Conservation (phyloP, 495 filamentous ascomycete species). For the Jackrogersella minutella region DNA sequence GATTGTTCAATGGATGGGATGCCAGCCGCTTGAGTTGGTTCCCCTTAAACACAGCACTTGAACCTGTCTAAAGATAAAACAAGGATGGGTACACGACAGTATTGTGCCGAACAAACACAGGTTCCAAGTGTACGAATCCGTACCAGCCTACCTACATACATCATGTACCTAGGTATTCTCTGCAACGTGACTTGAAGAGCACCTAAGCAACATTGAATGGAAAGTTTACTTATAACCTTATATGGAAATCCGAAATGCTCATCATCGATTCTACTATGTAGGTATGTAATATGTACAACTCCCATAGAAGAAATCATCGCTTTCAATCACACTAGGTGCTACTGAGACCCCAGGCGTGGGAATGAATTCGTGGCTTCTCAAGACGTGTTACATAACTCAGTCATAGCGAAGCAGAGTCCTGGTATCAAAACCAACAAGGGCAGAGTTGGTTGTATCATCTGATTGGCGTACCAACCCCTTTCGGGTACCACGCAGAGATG, state of each 20-base stretch:
- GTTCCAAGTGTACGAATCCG: no score
- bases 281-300: no score
- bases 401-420: conserved; percentile 16
- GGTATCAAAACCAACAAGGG: conserved; percentile 43
- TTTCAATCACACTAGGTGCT: no score
- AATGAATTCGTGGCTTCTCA: conserved; percentile 24
- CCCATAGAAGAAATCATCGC: no score
- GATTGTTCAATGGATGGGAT: no score
- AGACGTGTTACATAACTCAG: conserved; percentile 6
- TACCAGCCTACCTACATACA: no score
- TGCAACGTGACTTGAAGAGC: neutral
- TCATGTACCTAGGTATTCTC: no score
- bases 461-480: conserved; percentile 36
- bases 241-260: neutral
- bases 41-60: neutral
- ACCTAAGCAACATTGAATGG: no score
- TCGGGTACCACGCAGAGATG: conserved; percentile 31
- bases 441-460: neutral
- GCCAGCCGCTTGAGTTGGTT: conserved; percentile 8
- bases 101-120: neutral
- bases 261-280: no score
- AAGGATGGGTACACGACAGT: conserved; percentile 30
- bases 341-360: neutral
- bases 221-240: neutral
- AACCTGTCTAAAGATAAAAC: conserved; percentile 27